Conservation (phyloP, 768 basidiomycete species). For the Lactifluus rugatus region DNA sequence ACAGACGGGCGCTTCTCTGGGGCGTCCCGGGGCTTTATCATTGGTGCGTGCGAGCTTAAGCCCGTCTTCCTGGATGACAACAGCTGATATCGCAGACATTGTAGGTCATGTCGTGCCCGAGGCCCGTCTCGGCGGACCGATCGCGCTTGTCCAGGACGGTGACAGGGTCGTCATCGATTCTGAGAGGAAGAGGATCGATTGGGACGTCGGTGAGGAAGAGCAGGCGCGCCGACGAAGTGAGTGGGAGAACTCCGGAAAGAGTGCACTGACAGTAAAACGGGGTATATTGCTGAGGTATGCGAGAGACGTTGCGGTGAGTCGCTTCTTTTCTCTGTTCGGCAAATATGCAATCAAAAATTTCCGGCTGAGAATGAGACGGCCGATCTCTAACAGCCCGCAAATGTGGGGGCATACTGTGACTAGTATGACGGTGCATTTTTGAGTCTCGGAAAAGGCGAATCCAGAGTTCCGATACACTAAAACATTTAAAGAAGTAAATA, state of each 20-base stretch:
- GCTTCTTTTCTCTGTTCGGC: not conserved
- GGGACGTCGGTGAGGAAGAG: slow-evolving; percentile 63
- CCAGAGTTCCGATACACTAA: not conserved
- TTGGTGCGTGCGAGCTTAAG: slow-evolving; percentile 32
- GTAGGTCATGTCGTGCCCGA: slow-evolving; percentile 55
- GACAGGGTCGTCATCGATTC: slow-evolving; percentile 71
- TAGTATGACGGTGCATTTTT: slow-evolving; percentile 23
- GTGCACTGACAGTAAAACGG: slow-evolving; percentile 54
- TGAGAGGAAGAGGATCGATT: slow-evolving; percentile 52
- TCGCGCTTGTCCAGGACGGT: slow-evolving; percentile 78
- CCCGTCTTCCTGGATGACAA: not conserved
- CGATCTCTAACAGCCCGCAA: slow-evolving; percentile 52
- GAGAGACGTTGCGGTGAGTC: slow-evolving; percentile 69
- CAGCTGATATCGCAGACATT: not conserved
- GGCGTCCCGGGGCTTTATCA: slow-evolving; percentile 60
- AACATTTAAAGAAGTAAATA: not conserved
- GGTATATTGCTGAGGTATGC: slow-evolving; percentile 77
- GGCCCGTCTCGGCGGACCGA: slow-evolving; percentile 75
- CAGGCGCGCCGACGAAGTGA: slow-evolving; percentile 47
- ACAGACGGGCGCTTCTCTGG: slow-evolving; percentile 89
- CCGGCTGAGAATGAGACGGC: not conserved
- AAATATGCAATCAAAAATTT: not conserved
- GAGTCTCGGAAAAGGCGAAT: not conserved
- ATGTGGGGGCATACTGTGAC: slow-evolving; percentile 74
- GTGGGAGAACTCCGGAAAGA: slow-evolving; percentile 63